Conservation (phyloP, 306 rosid species). For the Vachellia pachyceras region DNA sequence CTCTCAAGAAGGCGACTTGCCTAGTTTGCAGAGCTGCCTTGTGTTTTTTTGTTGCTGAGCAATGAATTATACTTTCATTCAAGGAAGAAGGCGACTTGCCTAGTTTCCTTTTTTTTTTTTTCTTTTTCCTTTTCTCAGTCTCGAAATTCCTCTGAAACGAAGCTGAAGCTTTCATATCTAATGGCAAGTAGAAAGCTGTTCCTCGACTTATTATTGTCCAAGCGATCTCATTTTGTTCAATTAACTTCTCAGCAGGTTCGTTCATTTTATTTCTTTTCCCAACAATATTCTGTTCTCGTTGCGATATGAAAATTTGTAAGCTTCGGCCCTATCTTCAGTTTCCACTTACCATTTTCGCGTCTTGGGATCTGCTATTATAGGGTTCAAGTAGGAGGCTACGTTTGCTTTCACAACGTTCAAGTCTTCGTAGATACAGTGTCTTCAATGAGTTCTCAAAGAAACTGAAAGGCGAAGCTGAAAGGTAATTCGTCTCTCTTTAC, state of each 20-base stretch:
- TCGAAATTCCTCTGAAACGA: background rate
- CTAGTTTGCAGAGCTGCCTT: no score
- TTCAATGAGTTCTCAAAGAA: slow-evolving; percentile 81
- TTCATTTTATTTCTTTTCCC: background rate
- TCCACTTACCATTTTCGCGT: background rate
- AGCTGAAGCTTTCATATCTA: background rate
- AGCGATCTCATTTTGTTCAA: slow-evolving; percentile 52
- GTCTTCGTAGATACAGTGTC: slow-evolving; percentile 64
- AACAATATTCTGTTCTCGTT: background rate
- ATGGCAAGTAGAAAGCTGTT: slow-evolving; percentile 73
- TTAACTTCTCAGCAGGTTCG: slow-evolving; percentile 52
- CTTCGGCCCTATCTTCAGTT: background rate
- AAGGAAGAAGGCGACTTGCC: no score
- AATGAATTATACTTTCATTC: no score
- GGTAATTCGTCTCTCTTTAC: slow-evolving; percentile 46
- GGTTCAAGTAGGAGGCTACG: slow-evolving; percentile 47
- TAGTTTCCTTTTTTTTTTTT: no score
- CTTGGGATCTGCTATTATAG: slow-evolving; percentile 33
- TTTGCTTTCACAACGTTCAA: slow-evolving; percentile 43
- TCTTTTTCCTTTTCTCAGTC: background rate
- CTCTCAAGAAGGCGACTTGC: background rate
- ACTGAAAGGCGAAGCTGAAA: slow-evolving; percentile 75
- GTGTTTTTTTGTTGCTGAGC: no score
- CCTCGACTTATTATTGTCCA: slow-evolving; percentile 67
- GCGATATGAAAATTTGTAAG: background rate